phyloP scores from a whole-genome alignment of 805 yeast species.

The Kuraishia hungarica region DNA sequence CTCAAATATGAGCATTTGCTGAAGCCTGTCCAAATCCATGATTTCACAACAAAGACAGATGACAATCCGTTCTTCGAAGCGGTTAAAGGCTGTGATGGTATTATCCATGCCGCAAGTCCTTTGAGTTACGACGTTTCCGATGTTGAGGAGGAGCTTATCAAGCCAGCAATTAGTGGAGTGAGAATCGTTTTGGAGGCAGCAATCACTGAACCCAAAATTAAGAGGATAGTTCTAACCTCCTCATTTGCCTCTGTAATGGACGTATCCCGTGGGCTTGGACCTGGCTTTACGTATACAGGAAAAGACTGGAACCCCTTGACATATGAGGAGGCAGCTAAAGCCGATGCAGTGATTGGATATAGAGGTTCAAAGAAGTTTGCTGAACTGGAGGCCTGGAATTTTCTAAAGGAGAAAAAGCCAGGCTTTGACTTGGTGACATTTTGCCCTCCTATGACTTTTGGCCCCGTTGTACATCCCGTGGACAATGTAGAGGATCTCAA shows the following conservation, averaged over 20 bases:
- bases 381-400: conserved; percentile 35
- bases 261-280: conserved; percentile 4
- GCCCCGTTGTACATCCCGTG: conserved; percentile 14
- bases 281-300: conserved; percentile 5
- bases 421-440: conserved; percentile 22
- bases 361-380: conserved; percentile 31
- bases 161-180: conserved; percentile 11
- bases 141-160: conserved; percentile 11
- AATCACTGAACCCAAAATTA: not conserved
- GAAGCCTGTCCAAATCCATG: conserved; percentile 10
- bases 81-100: conserved; percentile 7
- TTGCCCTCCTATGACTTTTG: conserved; percentile 22
- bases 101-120: conserved; percentile 7
- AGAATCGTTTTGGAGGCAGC: conserved; percentile 7
- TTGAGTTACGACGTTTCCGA: conserved; percentile 10
- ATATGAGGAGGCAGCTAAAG: conserved; percentile 3
- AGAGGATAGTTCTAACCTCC: conserved; percentile 3
- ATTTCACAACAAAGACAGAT: conserved; percentile 4
- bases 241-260: conserved; percentile 6
- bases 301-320: conserved; percentile 4
- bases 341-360: conserved; percentile 21
- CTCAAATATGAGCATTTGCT: conserved; percentile 8
- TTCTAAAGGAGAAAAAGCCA: conserved; percentile 17
- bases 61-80: conserved; percentile 6
- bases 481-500: conserved; percentile 22